These are phyloP conservation scores for Neurospora hispaniola DNA, from an alignment of 495 filamentous ascomycete genomes.

Conservation along the genomic window DNA sequence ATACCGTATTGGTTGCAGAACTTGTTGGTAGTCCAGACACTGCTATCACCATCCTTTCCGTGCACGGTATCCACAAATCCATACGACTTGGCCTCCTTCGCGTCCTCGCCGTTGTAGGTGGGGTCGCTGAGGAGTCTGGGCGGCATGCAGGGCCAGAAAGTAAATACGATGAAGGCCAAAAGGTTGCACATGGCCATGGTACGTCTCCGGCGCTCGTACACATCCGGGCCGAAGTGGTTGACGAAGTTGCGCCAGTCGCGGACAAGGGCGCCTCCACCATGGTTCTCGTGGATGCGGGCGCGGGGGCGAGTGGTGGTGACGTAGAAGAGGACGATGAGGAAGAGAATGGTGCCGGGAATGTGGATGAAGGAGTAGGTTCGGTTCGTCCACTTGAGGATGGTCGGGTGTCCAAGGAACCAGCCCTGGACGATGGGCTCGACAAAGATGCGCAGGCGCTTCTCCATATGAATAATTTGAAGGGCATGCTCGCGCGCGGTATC, in stretches of 20 bases:
- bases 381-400: slow-evolving; percentile 37
- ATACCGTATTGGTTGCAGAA: slow-evolving; percentile 44
- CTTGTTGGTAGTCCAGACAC: slow-evolving; percentile 62
- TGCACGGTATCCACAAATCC: slow-evolving; percentile 72
- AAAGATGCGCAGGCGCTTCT: slow-evolving; percentile 54
- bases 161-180: slow-evolving; percentile 68
- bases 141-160: slow-evolving; percentile 72
- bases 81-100: slow-evolving; percentile 30
- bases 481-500: slow-evolving; percentile 31
- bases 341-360: slow-evolving; percentile 65
- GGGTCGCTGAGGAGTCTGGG: slow-evolving; percentile 53
- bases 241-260: slow-evolving; percentile 40
- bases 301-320: slow-evolving; percentile 46
- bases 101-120: slow-evolving; percentile 22
- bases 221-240: slow-evolving; percentile 14
- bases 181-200: slow-evolving; percentile 68
- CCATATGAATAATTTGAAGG: slow-evolving; percentile 50
- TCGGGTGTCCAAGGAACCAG: slow-evolving; percentile 36
- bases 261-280: slow-evolving; percentile 13
- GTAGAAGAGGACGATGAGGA: slow-evolving; percentile 57
- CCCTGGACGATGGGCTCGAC: slow-evolving; percentile 49
- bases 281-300: slow-evolving; percentile 23
- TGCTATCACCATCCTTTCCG: slow-evolving; percentile 40
- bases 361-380: slow-evolving; percentile 71
- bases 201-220: slow-evolving; percentile 33